Conservation (phyloP, 2,329 filamentous ascomycete genomes). For the Sphaerulina populicola region DNA sequence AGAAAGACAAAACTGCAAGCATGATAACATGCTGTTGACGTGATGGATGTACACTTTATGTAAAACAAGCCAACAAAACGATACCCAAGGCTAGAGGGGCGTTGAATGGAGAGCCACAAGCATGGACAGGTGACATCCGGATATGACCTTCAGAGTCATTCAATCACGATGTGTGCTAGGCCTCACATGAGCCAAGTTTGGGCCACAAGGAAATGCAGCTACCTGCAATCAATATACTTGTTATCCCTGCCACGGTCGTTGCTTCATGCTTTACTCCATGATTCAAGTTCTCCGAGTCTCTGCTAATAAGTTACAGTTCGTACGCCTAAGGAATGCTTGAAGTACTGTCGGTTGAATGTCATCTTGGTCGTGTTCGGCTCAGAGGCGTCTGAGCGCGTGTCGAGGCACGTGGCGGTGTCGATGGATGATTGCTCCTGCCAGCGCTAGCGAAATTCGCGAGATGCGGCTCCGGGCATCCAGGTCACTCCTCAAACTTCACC, state of each 20-base stretch:
- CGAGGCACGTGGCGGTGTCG: too few species aligned
- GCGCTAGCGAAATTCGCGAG: neutral
- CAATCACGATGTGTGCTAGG: neutral
- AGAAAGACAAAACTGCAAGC: conserved; percentile 4
- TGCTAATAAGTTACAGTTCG: neutral
- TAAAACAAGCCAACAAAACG: neutral
- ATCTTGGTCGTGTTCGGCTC: neutral
- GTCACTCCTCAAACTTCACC: neutral
- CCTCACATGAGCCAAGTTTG: neutral
- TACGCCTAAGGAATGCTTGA: neutral
- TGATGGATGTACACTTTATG: neutral
- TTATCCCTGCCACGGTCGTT: neutral
- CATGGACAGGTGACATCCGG: neutral
- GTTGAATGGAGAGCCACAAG: neutral
- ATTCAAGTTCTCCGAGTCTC: neutral
- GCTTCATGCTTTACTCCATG: neutral
- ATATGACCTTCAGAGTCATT: neutral
- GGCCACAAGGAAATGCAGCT: neutral
- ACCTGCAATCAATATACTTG: neutral
- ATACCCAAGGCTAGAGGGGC: neutral
- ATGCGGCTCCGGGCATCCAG: too few species aligned
- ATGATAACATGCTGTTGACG: conserved; percentile 1
- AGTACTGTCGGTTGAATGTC: neutral
- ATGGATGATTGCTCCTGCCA: too few species aligned
- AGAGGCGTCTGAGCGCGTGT: too few species aligned